These are phyloP conservation scores for Polysphondylium violaceum DNA, from an alignment of 78 protist genomes.

Conservation along the genomic window DNA sequence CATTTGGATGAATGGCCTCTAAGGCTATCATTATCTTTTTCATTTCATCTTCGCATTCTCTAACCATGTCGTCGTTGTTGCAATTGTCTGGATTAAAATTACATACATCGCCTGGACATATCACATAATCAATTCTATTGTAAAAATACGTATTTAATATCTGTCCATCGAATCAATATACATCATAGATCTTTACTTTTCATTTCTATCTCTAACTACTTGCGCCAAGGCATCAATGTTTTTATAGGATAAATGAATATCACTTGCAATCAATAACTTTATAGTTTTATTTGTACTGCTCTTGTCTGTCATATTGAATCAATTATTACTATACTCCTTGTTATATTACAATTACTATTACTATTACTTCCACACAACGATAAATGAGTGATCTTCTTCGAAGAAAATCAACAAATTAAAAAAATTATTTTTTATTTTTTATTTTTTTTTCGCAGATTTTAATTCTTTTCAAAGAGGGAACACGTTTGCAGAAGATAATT, in stretches of 20 bases:
- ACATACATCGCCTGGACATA: constrained; percentile 56
- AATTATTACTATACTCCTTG: no score
- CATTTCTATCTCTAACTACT: not conserved
- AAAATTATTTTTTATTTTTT: no score
- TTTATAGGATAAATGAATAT: constrained; percentile 30
- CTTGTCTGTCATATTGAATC: no score
- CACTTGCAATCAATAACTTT: constrained; percentile 18
- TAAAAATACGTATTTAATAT: not conserved
- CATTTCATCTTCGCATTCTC: constrained; percentile 67
- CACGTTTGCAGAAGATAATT: no score
- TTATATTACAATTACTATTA: no score
- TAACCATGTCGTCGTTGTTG: not conserved
- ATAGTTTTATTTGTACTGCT: not conserved
- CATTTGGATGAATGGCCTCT: constrained; percentile 9
- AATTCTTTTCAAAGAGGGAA: no score
- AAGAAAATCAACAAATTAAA: no score
- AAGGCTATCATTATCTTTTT: not conserved
- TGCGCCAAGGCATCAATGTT: not conserved
- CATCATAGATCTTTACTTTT: not conserved
- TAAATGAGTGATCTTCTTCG: no score
- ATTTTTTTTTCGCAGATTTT: no score
- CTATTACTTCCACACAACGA: no score
- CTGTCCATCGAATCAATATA: not conserved
- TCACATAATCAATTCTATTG: constrained; percentile 26
- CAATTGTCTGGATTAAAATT: constrained; percentile 48